These are phyloP conservation scores for Oryza brachyantha DNA, from an alignment of 176 grass and related monocot genomes.

Conservation along the genomic window DNA sequence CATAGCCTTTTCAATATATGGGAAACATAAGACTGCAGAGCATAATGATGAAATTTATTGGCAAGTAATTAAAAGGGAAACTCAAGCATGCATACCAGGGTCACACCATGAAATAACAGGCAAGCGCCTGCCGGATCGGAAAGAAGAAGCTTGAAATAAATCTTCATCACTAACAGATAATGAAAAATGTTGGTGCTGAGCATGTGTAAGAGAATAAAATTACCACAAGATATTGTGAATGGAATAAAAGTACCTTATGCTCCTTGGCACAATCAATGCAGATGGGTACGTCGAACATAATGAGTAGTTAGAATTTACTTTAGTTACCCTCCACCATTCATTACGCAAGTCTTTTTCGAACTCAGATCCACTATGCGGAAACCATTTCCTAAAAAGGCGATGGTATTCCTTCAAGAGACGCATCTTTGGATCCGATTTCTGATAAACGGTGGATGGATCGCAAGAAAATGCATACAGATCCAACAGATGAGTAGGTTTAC, in stretches of 20 bases:
- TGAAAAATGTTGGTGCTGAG: conserved; percentile 20
- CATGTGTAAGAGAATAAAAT: conserved; percentile 27
- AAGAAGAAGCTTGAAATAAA: conserved; percentile 81
- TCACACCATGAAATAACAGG: conserved; percentile 97
- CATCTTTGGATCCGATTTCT: conserved; percentile 71
- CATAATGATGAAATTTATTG: not conserved
- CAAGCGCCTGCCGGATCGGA: conserved; percentile 76
- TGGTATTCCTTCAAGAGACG: conserved; percentile 76
- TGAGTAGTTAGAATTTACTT: conserved; percentile 73
- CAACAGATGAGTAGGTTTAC: conserved; percentile 67
- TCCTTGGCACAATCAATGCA: conserved; percentile 74
- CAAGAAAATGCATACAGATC: conserved; percentile 87
- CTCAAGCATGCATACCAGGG: conserved; percentile 43
- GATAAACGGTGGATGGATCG: conserved; percentile 61
- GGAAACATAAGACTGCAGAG: not conserved
- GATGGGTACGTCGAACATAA: conserved; percentile 93
- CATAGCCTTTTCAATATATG: conserved; percentile 2
- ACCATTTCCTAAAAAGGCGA: conserved; percentile 62
- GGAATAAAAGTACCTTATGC: conserved; percentile 64
- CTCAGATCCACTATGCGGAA: conserved; percentile 27
- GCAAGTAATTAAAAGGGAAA: not conserved
- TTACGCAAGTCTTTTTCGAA: conserved; percentile 45
- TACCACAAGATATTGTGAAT: conserved; percentile 11
- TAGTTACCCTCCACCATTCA: conserved; percentile 73
- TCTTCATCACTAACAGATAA: conserved; percentile 77